Evolutionary conservation across 345 rosid genomes (phyloP).

Genomic region (Hibiscus mutabilis): DNA sequence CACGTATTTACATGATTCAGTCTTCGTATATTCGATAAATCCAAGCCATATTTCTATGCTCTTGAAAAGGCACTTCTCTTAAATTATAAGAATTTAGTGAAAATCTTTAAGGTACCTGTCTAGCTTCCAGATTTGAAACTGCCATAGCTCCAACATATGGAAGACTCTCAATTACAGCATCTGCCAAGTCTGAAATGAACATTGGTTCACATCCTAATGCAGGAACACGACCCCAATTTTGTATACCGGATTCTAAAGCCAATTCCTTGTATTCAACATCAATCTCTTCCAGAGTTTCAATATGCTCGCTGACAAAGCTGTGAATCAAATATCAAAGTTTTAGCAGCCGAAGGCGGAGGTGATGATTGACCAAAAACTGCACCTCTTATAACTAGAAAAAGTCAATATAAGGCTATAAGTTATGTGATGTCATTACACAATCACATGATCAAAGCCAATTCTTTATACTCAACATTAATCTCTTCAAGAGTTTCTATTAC

Average conservation of each 20-base stretch:
- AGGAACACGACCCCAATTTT: constrained; percentile 97
- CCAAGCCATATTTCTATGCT: neutral
- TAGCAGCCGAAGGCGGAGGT: constrained; percentile 7
- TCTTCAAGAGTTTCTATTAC: constrained; percentile 88
- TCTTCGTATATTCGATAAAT: neutral
- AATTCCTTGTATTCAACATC: constrained; percentile 94
- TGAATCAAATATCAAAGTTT: constrained; percentile 15
- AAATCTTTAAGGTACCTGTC: constrained; percentile 52
- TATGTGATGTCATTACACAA: neutral
- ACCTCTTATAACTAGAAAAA: neutral
- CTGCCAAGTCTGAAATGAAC: constrained; percentile 94
- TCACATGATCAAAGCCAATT: constrained; percentile 71
- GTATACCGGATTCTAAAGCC: constrained; percentile 83
- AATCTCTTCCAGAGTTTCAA: constrained; percentile 97
- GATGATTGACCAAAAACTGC: neutral
- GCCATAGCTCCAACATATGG: constrained; percentile 99
- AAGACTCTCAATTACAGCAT: constrained; percentile 94
- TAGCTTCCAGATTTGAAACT: constrained; percentile 93
- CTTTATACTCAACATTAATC: constrained; percentile 82
- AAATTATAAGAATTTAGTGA: neutral
- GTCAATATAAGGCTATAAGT: neutral
- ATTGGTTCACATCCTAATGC: constrained; percentile 88
- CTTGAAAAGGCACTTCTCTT: neutral
- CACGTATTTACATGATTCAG: neutral
- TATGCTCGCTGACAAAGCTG: constrained; percentile 98